Conservation (phyloP, 2,329 filamentous ascomycete genomes). For the Emydomyces testavorans region DNA sequence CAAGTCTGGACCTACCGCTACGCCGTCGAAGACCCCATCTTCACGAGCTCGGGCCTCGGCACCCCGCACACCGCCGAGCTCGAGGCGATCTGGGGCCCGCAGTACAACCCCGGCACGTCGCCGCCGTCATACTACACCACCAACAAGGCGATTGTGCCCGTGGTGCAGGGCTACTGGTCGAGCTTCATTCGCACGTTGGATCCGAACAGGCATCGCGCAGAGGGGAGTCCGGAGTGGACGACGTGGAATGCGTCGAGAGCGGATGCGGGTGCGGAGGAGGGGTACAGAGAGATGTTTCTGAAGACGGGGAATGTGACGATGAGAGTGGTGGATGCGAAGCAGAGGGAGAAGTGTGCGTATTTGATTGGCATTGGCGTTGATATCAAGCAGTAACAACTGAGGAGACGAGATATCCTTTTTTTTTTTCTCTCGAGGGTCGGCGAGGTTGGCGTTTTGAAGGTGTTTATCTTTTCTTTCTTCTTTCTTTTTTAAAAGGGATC, state of each 20-base stretch:
- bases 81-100: slow-evolving; percentile 55
- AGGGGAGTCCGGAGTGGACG: slow-evolving; percentile 43
- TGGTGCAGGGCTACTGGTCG: slow-evolving; percentile 61
- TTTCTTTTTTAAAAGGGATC: too few species aligned
- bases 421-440: too few species aligned
- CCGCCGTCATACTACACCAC: slow-evolving; percentile 46
- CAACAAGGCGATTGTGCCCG: slow-evolving; percentile 48
- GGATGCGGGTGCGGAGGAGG: slow-evolving; percentile 23
- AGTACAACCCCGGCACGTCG: slow-evolving; percentile 37
- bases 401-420: not conserved
- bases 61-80: slow-evolving; percentile 58
- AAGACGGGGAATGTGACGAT: slow-evolving; percentile 38
- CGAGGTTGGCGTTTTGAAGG: not conserved
- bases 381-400: slow-evolving; percentile 36
- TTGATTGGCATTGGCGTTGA: slow-evolving; percentile 39
- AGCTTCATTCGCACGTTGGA: slow-evolving; percentile 57
- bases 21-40: slow-evolving; percentile 50
- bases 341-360: slow-evolving; percentile 40
- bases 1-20: slow-evolving; percentile 58
- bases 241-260: slow-evolving; percentile 23
- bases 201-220: slow-evolving; percentile 47
- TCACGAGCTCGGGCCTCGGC: slow-evolving; percentile 46
- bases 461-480: not conserved
- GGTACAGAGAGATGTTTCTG: slow-evolving; percentile 33
- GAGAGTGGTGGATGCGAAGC: slow-evolving; percentile 34